Evolutionary conservation across 306 rosid genomes (phyloP).

Genomic region (Cucurbita ficifolia): DNA sequence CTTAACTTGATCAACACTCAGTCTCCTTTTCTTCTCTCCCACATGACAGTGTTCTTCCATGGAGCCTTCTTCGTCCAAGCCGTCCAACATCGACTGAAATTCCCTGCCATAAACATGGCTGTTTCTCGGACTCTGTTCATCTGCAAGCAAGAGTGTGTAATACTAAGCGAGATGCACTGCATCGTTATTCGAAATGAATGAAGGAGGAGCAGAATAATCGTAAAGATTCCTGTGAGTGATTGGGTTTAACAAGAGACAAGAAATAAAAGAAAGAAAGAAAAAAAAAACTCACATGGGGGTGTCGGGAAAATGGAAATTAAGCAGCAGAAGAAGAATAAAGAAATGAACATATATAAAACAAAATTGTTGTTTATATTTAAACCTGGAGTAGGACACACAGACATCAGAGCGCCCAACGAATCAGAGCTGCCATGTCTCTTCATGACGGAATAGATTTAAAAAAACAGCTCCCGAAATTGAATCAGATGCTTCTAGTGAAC

Average conservation of each 20-base stretch:
- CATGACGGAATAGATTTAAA: conserved; percentile 15
- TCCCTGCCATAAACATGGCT: conserved; percentile 41
- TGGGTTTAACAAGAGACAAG: background rate
- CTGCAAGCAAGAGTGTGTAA: conserved; percentile 7
- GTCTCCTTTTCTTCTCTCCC: conserved; percentile 67
- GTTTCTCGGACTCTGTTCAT: conserved; percentile 10
- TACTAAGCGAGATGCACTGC: background rate
- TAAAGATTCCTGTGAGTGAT: background rate
- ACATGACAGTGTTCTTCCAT: conserved; percentile 44
- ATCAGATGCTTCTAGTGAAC: background rate
- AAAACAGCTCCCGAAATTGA: background rate
- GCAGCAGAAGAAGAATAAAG: background rate
- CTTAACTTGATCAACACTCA: conserved; percentile 75
- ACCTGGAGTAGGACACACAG: conserved; percentile 48
- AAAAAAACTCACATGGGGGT: background rate
- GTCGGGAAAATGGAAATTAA: conserved; percentile 1
- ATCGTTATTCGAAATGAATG: background rate
- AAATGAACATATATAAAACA: background rate
- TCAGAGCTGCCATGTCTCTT: conserved; percentile 35
- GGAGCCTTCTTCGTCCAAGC: conserved; percentile 71
- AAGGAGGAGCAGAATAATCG: background rate
- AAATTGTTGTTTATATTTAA: background rate
- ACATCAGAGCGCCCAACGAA: conserved; percentile 25
- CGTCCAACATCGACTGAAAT: conserved; percentile 63
- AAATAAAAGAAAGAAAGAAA: background rate